Conservation (phyloP, 2,329 filamentous ascomycete genomes). For the Penicillium sumatraense region DNA sequence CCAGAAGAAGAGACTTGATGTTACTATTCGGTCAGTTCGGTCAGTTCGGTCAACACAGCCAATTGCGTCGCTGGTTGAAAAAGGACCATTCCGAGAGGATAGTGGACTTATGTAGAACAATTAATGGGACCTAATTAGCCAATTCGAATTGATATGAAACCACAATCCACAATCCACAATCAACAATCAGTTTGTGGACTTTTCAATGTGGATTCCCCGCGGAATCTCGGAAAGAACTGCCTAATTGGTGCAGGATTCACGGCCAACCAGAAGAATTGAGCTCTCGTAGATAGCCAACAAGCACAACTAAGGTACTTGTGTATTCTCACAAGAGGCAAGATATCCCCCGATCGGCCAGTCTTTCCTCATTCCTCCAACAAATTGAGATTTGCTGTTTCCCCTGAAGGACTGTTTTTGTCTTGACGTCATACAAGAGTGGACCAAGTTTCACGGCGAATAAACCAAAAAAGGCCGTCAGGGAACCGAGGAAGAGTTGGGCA, state of each 20-base stretch:
- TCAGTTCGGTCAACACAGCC: not conserved
- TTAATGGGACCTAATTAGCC: too few species aligned
- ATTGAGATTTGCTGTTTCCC: not conserved
- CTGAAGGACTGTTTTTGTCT: not conserved
- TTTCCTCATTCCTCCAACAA: too few species aligned
- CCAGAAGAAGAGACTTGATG: not conserved
- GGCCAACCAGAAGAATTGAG: not conserved
- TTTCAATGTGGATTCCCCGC: not conserved
- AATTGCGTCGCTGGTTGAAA: too few species aligned
- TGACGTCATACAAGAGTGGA: not conserved
- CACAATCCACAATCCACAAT: too few species aligned
- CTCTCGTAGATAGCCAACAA: too few species aligned
- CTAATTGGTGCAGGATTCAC: slow-evolving; percentile 5
- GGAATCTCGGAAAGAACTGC: slow-evolving; percentile 11
- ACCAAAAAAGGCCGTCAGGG: too few species aligned
- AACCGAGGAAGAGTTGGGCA: not conserved
- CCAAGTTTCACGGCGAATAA: not conserved
- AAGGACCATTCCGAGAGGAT: too few species aligned
- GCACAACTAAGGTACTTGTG: not conserved
- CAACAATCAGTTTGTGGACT: not conserved
- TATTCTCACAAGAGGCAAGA: not conserved
- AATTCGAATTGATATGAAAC: too few species aligned
- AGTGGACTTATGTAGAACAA: too few species aligned
- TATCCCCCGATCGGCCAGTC: not conserved
- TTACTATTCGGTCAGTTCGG: too few species aligned